These are phyloP conservation scores for Cryptosporidium viatorum DNA, from an alignment of 169 alveolate genomes.

Conservation along the genomic window DNA sequence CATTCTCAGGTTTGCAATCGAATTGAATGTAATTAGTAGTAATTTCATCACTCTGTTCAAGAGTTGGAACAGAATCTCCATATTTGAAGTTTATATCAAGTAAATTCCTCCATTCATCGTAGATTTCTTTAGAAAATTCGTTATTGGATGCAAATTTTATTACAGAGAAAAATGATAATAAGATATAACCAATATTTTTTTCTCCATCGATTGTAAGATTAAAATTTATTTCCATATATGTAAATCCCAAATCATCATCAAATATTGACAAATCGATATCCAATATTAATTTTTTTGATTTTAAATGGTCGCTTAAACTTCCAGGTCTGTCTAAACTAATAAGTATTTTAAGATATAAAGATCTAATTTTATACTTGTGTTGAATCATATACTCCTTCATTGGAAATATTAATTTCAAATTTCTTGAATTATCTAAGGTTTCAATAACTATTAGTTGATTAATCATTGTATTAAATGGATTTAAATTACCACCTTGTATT, in stretches of 20 bases:
- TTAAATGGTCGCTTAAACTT: neutral
- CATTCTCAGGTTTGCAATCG: constrained; percentile 48
- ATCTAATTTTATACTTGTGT: neutral
- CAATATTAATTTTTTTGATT: neutral
- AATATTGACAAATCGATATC: neutral
- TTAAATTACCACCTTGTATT: neutral
- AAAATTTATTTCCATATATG: neutral
- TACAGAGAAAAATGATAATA: constrained; percentile 20
- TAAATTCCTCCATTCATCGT: neutral
- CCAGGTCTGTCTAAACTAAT: constrained; percentile 17
- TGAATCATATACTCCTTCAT: constrained; percentile 12
- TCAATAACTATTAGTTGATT: constrained; percentile 9
- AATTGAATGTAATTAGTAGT: neutral
- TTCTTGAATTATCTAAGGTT: neutral
- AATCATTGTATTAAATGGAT: constrained; percentile 12
- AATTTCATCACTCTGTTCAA: neutral
- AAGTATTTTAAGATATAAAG: neutral
- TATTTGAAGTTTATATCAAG: neutral
- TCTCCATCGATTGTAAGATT: constrained; percentile 15
- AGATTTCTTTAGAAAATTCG: neutral
- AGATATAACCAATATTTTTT: neutral
- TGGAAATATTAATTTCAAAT: constrained; percentile 40
- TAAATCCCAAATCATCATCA: constrained; percentile 17
- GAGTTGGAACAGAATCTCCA: neutral
- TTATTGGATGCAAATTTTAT: neutral